These are phyloP conservation scores for Candida adriatica DNA, from an alignment of 805 yeast species.

Conservation along the genomic window DNA sequence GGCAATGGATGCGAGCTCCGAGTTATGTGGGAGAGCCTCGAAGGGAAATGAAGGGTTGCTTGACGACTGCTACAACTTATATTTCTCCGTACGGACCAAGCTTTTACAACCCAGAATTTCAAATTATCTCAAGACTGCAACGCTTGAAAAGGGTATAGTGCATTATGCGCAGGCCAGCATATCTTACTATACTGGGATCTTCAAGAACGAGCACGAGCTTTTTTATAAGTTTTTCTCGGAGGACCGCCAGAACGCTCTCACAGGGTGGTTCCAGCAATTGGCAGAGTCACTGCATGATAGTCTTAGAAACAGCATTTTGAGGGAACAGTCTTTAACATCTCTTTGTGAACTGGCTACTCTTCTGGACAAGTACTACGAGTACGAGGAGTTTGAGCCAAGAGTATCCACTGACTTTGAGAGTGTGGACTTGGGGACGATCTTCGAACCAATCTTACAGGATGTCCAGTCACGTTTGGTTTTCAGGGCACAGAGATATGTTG, in stretches of 20 bases:
- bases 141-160: slow-evolving; percentile 32
- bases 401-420: slow-evolving; percentile 12
- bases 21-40: slow-evolving; percentile 32
- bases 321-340: slow-evolving; percentile 59
- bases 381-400: slow-evolving; percentile 30
- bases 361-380: slow-evolving; percentile 59
- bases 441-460: slow-evolving; percentile 67
- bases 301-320: slow-evolving; percentile 56
- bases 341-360: slow-evolving; percentile 73
- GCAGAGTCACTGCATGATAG: slow-evolving; percentile 75
- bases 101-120: slow-evolving; percentile 39
- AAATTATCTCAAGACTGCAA: slow-evolving; percentile 29
- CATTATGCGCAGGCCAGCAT: slow-evolving; percentile 58
- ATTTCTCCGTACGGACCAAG: slow-evolving; percentile 49
- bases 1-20: slow-evolving; percentile 27
- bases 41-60: slow-evolving; percentile 54
- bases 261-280: slow-evolving; percentile 53
- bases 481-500: slow-evolving; percentile 67
- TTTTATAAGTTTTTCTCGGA: slow-evolving; percentile 48
- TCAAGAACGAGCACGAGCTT: slow-evolving; percentile 53
- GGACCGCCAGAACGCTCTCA: slow-evolving; percentile 33
- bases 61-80: slow-evolving; percentile 57
- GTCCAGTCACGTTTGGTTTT: slow-evolving; percentile 77
- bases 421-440: slow-evolving; percentile 48
- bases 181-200: slow-evolving; percentile 50